Evolutionary conservation across 108 stramenopile species (phyloP).

Genomic region (Cyclotella baltica): DNA sequence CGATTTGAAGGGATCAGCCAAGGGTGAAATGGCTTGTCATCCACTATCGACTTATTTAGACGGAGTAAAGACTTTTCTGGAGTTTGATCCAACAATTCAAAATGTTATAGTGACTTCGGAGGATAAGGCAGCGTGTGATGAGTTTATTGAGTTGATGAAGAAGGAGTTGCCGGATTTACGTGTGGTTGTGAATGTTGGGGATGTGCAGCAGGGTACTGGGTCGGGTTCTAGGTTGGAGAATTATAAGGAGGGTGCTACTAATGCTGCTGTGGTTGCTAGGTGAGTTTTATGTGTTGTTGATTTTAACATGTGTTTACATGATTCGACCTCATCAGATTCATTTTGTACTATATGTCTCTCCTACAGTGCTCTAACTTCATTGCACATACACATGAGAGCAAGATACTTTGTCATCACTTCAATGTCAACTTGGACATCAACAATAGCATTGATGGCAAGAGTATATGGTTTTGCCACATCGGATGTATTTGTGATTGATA

Average conservation of each 20-base stretch:
- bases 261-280: slow-evolving; percentile 31
- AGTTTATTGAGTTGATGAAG: slow-evolving; percentile 34
- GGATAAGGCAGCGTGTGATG: slow-evolving; percentile 43
- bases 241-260: slow-evolving; percentile 24
- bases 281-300: background rate
- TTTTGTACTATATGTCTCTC: background rate
- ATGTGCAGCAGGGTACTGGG: slow-evolving; percentile 51
- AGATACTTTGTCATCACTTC: slow-evolving; percentile 47
- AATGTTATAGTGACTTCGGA: slow-evolving; percentile 51
- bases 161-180: slow-evolving; percentile 30
- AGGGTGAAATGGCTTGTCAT: slow-evolving; percentile 41
- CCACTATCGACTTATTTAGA: slow-evolving; percentile 21
- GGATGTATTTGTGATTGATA: slow-evolving; percentile 37
- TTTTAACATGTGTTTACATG: background rate
- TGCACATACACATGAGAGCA: slow-evolving; percentile 46
- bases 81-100: slow-evolving; percentile 40
- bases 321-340: background rate
- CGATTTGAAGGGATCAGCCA: slow-evolving; percentile 31
- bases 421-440: slow-evolving; percentile 45
- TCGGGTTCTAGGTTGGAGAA: slow-evolving; percentile 45
- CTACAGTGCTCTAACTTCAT: slow-evolving; percentile 25
- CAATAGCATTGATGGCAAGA: slow-evolving; percentile 48
- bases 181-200: slow-evolving; percentile 36
- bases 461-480: slow-evolving; percentile 45
- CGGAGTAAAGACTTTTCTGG: slow-evolving; percentile 22